Evolutionary conservation across 768 basidiomycete genomes (phyloP).

Genomic region (Termitomyces heimii): DNA sequence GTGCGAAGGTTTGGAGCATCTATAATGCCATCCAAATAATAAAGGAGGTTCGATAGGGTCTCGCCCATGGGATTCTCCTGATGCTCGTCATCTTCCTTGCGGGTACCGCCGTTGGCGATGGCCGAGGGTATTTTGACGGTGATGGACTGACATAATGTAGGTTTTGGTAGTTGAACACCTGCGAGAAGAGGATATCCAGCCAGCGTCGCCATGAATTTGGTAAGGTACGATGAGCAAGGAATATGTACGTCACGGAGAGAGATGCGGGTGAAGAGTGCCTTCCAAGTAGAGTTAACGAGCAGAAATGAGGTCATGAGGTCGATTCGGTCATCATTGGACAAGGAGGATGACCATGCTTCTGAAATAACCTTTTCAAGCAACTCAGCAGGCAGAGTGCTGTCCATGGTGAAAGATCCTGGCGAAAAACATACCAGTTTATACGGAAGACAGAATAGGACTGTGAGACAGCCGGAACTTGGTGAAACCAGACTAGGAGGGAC

Average conservation of each 20-base stretch:
- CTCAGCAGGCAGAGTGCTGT: neutral
- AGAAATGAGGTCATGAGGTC: conserved; percentile 23
- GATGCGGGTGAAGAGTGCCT: conserved; percentile 22
- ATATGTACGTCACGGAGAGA: conserved; percentile 27
- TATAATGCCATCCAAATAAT: conserved; percentile 12
- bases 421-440: neutral
- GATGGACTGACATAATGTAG: conserved; percentile 4
- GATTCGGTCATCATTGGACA: conserved; percentile 22
- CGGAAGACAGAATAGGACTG: neutral
- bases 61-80: conserved; percentile 11
- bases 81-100: neutral
- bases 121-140: conserved; percentile 8
- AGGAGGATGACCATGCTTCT: conserved; percentile 22
- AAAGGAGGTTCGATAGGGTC: conserved; percentile 16
- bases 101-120: neutral
- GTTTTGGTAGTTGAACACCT: neutral
- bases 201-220: conserved; percentile 7
- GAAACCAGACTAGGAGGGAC: neutral
- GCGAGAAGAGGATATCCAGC: conserved; percentile 3
- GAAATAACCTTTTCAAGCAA: conserved; percentile 19
- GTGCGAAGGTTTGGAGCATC: conserved; percentile 16
- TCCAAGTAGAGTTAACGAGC: conserved; percentile 23
- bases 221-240: conserved; percentile 18
- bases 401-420: neutral
- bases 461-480: conserved; percentile 1